These are phyloP conservation scores for Annulohypoxylon maeteangense DNA, from an alignment of 495 filamentous ascomycete genomes.

Conservation along the genomic window DNA sequence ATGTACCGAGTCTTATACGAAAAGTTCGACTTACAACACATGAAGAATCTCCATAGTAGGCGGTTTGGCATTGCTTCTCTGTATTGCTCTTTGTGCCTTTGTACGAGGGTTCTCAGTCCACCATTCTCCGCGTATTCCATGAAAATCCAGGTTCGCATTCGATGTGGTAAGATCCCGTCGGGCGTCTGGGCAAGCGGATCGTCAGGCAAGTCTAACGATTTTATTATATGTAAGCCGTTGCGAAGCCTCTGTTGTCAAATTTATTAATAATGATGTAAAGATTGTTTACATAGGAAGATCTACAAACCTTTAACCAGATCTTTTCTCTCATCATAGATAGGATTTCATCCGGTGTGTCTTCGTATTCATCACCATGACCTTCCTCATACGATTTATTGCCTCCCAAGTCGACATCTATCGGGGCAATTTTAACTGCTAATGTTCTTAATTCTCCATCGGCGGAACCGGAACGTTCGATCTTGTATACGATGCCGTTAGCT, in stretches of 20 bases:
- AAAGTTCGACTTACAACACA: constrained; percentile 23
- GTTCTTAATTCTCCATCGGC: not conserved
- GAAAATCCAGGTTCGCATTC: constrained; percentile 27
- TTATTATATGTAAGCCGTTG: constrained; percentile 12
- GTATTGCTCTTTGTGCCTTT: constrained; percentile 3
- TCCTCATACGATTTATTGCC: constrained; percentile 19
- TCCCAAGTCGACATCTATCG: constrained; percentile 8
- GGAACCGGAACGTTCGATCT: not conserved
- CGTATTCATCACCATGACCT: not conserved
- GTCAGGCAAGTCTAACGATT: not conserved
- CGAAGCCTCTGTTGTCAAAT: constrained; percentile 14
- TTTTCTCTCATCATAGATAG: not conserved
- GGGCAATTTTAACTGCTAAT: constrained; percentile 18
- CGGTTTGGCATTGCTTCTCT: constrained; percentile 5
- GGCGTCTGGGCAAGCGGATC: constrained; percentile 15
- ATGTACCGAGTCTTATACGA: not conserved
- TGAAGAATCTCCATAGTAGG: constrained; percentile 25
- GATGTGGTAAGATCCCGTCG: not conserved
- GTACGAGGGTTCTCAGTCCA: not conserved
- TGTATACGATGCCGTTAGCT: constrained; percentile 24
- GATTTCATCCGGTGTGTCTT: constrained; percentile 6
- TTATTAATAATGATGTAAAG: not conserved
- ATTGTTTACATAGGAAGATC: not conserved
- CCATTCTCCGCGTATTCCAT: constrained; percentile 25
- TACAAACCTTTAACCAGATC: constrained; percentile 15